Evolutionary conservation across 2,329 filamentous ascomycete genomes (phyloP).

Genomic region (Coniosporium uncinatum): DNA sequence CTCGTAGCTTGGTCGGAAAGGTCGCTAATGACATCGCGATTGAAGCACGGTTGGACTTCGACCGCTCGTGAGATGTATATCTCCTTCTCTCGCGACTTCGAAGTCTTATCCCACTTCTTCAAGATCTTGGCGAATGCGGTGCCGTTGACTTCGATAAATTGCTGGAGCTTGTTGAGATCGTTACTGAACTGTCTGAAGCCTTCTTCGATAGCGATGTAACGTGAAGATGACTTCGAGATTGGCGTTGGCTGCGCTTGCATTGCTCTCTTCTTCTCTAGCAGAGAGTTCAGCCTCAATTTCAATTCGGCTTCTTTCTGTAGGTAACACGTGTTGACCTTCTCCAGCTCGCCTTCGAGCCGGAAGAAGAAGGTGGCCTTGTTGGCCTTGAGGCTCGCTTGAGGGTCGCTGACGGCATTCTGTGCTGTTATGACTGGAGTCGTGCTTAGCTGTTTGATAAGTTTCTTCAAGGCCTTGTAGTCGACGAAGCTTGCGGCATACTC

Average conservation of each 20-base stretch:
- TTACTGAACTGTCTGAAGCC: conserved; percentile 97
- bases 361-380: conserved; percentile 99
- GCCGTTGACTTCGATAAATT: conserved; percentile 98
- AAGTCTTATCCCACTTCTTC: conserved; percentile 99
- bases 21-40: conserved; percentile 93
- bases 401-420: conserved; percentile 65
- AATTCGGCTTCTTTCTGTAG: conserved; percentile 98
- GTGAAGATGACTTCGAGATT: conserved; percentile 81
- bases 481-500: conserved; percentile 99
- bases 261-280: conserved; percentile 92
- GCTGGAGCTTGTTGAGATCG: conserved; percentile 92
- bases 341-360: conserved; percentile 91
- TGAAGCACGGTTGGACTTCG: conserved; percentile 98
- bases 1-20: conserved; percentile 96
- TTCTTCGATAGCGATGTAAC: conserved; percentile 93
- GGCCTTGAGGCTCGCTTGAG: conserved; percentile 86
- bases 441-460: conserved; percentile 98
- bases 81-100: conserved; percentile 98
- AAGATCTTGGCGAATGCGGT: conserved; percentile 98
- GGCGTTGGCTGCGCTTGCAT: conserved; percentile 74
- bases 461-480: conserved; percentile 98
- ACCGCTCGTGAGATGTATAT: conserved; percentile 93
- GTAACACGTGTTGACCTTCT: conserved; percentile 98
- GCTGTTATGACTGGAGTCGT: conserved; percentile 81
- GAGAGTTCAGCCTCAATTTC: conserved; percentile 85